phyloP scores from a whole-genome alignment of 306 rosid species.

The Castanopsis chinensis region DNA sequence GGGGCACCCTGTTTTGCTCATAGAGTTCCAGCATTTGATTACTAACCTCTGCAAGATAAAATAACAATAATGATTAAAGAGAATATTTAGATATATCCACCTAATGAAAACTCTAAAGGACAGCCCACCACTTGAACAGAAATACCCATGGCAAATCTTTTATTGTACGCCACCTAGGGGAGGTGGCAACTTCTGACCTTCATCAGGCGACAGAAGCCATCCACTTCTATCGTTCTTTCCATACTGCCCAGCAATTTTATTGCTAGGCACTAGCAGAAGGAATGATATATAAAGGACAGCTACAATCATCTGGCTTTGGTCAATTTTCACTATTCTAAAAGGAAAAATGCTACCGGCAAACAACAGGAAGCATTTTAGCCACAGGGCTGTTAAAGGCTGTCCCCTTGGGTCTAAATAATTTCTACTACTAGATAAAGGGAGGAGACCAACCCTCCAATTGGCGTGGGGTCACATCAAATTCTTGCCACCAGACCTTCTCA shows the following conservation, averaged over 20 bases:
- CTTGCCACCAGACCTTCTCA: conserved; percentile 99
- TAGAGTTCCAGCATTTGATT: conserved; percentile 97
- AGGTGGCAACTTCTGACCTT: not conserved
- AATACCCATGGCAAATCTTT: not conserved
- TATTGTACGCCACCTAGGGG: not conserved
- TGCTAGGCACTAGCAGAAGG: not conserved
- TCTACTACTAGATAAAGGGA: conserved; percentile 39
- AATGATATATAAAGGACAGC: not conserved
- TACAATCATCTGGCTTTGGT: not conserved
- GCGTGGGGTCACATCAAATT: conserved; percentile 98
- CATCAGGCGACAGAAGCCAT: not conserved
- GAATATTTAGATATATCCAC: not conserved
- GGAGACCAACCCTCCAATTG: conserved; percentile 98
- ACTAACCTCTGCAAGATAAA: conserved; percentile 79
- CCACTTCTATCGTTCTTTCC: not conserved
- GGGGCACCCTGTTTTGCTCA: conserved; percentile 81
- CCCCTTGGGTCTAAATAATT: conserved; percentile 22
- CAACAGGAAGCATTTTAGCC: not conserved
- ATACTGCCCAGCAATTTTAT: not conserved
- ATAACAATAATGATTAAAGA: not conserved
- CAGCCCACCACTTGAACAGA: not conserved
- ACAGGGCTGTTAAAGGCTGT: not conserved
- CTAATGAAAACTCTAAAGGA: not conserved
- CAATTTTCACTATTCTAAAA: not conserved
- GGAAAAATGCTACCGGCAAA: not conserved